Evolutionary conservation across 495 filamentous ascomycete genomes (phyloP).

Genomic region (Talaromyces ruber): DNA sequence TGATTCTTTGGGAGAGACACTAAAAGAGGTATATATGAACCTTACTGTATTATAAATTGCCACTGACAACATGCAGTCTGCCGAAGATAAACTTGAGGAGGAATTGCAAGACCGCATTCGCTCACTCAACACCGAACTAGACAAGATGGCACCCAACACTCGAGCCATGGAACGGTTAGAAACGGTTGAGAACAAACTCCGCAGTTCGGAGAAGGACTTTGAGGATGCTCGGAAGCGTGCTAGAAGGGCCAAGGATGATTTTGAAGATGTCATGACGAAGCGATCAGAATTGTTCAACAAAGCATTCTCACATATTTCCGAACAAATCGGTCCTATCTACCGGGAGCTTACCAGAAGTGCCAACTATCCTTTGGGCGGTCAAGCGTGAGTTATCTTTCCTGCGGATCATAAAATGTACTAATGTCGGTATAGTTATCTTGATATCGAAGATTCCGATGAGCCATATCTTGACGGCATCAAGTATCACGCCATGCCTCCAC

Average conservation of each 20-base stretch:
- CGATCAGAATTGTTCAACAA: constrained; percentile 89
- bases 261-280: constrained; percentile 68
- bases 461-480: constrained; percentile 93
- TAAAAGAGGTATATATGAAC: constrained; percentile 57
- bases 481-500: constrained; percentile 96
- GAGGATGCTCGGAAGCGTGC: constrained; percentile 68
- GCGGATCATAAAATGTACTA: background rate
- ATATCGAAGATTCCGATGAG: constrained; percentile 82
- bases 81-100: constrained; percentile 67
- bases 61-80: constrained; percentile 39
- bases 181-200: constrained; percentile 72
- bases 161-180: constrained; percentile 90
- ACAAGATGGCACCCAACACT: constrained; percentile 93
- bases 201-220: constrained; percentile 80
- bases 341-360: constrained; percentile 82
- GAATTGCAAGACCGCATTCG: constrained; percentile 70
- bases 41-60: background rate
- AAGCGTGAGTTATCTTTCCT: constrained; percentile 46
- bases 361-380: constrained; percentile 82
- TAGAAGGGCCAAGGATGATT: constrained; percentile 70
- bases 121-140: constrained; percentile 65
- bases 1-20: constrained; percentile 73
- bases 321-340: constrained; percentile 90
- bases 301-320: constrained; percentile 89
- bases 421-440: constrained; percentile 54